A percentile compares a stretch with the other conserved stretches of the same genome.
phyloP scores from a whole-genome alignment of 2,329 filamentous ascomycete genomes.

The Trichoderma sp. region DNA sequence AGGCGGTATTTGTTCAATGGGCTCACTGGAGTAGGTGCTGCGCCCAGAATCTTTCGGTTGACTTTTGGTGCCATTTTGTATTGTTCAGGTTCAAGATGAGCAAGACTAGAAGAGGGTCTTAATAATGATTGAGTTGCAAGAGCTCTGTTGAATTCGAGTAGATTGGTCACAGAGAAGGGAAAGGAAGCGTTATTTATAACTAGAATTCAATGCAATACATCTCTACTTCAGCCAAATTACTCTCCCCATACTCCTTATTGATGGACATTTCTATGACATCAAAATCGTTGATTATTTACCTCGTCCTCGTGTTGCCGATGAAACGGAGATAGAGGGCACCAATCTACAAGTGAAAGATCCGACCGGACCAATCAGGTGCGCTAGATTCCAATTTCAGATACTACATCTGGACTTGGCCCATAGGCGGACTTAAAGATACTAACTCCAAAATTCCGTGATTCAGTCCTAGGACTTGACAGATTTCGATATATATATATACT shows the following conservation, averaged over 20 bases:
- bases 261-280: neutral
- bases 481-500: neutral
- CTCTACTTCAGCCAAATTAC: neutral
- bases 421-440: neutral
- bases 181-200: neutral
- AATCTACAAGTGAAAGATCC: neutral
- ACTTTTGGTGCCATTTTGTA: neutral
- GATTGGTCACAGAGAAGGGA: neutral
- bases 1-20: slow-evolving; percentile 63
- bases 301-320: neutral
- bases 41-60: neutral
- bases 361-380: neutral
- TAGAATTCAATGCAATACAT: neutral
- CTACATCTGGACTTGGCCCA: neutral
- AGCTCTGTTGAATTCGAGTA: neutral
- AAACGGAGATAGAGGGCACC: neutral
- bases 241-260: too few relatives aligned
- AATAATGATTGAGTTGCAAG: neutral
- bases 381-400: neutral
- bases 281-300: neutral
- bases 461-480: neutral
- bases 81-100: neutral
- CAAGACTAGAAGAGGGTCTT: neutral
- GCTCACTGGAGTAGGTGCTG: slow-evolving; percentile 51
- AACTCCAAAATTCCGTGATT: neutral